Evolutionary conservation across 139 green algal genomes (phyloP).

Genomic region (Chlamydomonas applanata): DNA sequence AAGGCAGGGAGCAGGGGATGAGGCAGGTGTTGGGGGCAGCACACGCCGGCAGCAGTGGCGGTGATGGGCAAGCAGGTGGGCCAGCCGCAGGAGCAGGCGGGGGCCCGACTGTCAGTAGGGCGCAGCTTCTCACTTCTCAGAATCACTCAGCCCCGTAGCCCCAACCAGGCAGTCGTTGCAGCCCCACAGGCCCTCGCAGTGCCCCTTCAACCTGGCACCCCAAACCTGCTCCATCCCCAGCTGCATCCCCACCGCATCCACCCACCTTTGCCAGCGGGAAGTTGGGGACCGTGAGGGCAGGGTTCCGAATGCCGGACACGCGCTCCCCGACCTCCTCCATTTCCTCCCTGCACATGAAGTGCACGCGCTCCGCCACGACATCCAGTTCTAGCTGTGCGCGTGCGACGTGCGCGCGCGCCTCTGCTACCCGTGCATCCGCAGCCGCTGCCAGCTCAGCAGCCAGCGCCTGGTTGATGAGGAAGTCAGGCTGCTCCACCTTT

Average conservation of each 20-base stretch:
- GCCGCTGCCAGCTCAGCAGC: slow-evolving; percentile 28
- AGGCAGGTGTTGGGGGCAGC: too few relatives aligned
- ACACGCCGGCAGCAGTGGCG: too few relatives aligned
- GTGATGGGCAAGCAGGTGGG: too few relatives aligned
- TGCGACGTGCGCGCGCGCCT: slow-evolving; percentile 1
- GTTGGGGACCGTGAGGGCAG: slow-evolving; percentile 19
- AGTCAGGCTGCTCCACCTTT: slow-evolving; percentile 20
- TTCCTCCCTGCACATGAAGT: slow-evolving; percentile 18
- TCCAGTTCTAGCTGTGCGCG: slow-evolving; percentile 25
- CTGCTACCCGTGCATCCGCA: slow-evolving; percentile 24
- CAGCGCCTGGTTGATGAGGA: slow-evolving; percentile 39
- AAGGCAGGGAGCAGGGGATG: too few relatives aligned
- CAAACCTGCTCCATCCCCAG: not conserved
- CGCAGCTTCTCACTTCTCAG: too few relatives aligned
- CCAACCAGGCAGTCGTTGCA: too few relatives aligned
- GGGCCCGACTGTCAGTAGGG: too few relatives aligned
- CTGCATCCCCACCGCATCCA: not conserved
- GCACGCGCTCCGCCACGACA: slow-evolving; percentile 23
- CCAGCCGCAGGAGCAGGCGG: too few relatives aligned
- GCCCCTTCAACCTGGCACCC: not conserved
- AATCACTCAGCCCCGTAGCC: too few relatives aligned
- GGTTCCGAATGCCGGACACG: slow-evolving; percentile 14
- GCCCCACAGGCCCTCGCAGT: too few relatives aligned
- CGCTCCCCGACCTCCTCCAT: slow-evolving; percentile 22
- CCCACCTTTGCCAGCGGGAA: slow-evolving; percentile 27